These are phyloP conservation scores for Daldinia loculata DNA, from an alignment of 495 filamentous ascomycete genomes.

Conservation along the genomic window DNA sequence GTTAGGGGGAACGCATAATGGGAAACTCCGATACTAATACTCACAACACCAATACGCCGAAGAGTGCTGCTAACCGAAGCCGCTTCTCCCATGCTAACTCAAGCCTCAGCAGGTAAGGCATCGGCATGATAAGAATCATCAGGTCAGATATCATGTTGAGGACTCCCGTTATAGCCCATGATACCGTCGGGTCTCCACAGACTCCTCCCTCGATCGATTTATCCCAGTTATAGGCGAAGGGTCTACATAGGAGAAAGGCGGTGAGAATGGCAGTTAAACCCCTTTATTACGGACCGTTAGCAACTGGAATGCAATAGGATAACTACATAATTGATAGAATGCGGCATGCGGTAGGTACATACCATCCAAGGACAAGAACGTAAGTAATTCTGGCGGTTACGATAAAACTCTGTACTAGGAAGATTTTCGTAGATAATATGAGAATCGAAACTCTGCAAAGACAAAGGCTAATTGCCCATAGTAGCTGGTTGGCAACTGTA, in stretches of 20 bases:
- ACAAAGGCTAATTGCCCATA: constrained; percentile 42
- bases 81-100: constrained; percentile 41
- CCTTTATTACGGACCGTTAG: constrained; percentile 20
- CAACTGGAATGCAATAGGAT: neutral
- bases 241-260: constrained; percentile 42
- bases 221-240: constrained; percentile 44
- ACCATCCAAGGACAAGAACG: constrained; percentile 39
- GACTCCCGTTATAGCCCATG: constrained; percentile 40
- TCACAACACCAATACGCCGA: constrained; percentile 45
- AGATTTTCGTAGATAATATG: constrained; percentile 39
- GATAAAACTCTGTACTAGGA: constrained; percentile 39
- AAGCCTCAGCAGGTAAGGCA: constrained; percentile 41
- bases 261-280: constrained; percentile 38
- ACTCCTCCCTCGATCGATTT: constrained; percentile 41
- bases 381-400: constrained; percentile 37
- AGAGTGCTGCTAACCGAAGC: constrained; percentile 36
- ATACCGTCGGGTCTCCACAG: constrained; percentile 39
- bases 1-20: neutral
- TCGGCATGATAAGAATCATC: constrained; percentile 42
- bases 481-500: constrained; percentile 29
- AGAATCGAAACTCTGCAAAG: constrained; percentile 45
- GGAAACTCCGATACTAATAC: neutral
- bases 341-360: neutral
- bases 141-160: constrained; percentile 45
- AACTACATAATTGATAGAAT: neutral